Evolutionary conservation across 164 flowering plant genomes (phyloP).

Genomic region (Stephania yunnanensis): DNA sequence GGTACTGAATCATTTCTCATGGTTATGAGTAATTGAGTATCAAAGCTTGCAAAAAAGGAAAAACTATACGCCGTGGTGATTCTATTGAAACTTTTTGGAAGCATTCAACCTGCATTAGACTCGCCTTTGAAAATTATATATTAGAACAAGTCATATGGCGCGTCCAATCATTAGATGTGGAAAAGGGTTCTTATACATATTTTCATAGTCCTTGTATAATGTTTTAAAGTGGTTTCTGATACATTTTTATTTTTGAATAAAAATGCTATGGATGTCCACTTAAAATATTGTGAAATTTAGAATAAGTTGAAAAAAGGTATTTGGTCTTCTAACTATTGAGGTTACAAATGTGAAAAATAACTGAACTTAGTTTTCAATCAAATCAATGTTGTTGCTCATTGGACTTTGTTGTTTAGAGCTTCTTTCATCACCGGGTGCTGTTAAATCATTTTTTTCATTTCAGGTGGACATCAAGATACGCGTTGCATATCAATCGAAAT

Average conservation of each 20-base stretch:
- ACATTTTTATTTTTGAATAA: neutral
- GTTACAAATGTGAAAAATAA: no score
- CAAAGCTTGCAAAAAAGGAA: neutral
- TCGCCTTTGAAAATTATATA: no score
- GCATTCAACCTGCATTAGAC: neutral
- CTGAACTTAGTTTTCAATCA: neutral
- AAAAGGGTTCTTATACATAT: neutral
- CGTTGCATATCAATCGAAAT: slow-evolving; percentile 74
- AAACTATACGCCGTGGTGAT: neutral
- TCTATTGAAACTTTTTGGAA: neutral
- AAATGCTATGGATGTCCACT: no score
- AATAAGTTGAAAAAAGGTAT: no score
- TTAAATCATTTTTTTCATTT: slow-evolving; percentile 7
- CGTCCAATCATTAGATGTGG: neutral
- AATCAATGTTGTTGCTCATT: neutral
- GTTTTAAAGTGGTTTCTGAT: neutral
- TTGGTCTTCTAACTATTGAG: no score
- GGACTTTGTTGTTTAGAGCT: neutral
- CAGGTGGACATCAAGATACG: slow-evolving; percentile 42
- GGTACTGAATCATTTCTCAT: neutral
- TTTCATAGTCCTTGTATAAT: neutral
- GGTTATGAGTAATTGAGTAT: neutral
- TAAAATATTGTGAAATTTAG: no score
- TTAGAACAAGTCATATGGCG: neutral
- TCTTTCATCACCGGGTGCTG: neutral